Percentiles rank a stretch among this genome's conserved stretches.
phyloP scores from a whole-genome alignment of 306 rosid genomes.

The Macrotyloma uniflorum region DNA sequence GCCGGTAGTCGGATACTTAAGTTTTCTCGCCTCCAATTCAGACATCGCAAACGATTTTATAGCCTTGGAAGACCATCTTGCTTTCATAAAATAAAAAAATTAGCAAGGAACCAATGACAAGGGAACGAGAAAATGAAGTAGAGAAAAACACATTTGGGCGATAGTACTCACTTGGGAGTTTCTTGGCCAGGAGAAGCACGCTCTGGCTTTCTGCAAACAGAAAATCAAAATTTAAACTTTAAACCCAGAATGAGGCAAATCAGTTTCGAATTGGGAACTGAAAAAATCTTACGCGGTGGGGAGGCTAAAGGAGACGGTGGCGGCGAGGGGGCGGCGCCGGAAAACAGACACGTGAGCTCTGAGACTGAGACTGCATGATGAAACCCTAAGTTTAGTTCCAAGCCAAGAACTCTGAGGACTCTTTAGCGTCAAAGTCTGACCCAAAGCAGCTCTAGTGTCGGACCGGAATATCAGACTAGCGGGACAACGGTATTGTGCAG shows the following conservation, averaged over 20 bases:
- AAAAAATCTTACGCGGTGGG: slow-evolving; percentile 65
- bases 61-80: slow-evolving; percentile 82
- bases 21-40: slow-evolving; percentile 75
- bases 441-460: slow-evolving; percentile 14
- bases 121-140: neutral
- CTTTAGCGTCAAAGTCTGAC: slow-evolving; percentile 21
- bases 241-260: slow-evolving; percentile 38
- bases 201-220: slow-evolving; percentile 59
- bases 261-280: neutral
- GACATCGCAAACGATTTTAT: slow-evolving; percentile 76
- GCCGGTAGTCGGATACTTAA: slow-evolving; percentile 62
- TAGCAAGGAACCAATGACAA: neutral
- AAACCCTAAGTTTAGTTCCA: slow-evolving; percentile 47
- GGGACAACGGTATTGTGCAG: slow-evolving; percentile 29
- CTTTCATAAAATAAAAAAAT: slow-evolving; percentile 39
- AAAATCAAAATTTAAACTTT: slow-evolving; percentile 48
- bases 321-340: slow-evolving; percentile 46
- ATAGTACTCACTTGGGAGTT: slow-evolving; percentile 67
- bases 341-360: slow-evolving; percentile 27
- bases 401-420: slow-evolving; percentile 48
- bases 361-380: slow-evolving; percentile 35
- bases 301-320: slow-evolving; percentile 63
- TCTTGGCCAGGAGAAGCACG: slow-evolving; percentile 49
- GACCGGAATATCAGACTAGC: slow-evolving; percentile 33
- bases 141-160: neutral